Conservation (phyloP, 139 green algal genomes). For the Cymbomonas tetramitiformis region DNA sequence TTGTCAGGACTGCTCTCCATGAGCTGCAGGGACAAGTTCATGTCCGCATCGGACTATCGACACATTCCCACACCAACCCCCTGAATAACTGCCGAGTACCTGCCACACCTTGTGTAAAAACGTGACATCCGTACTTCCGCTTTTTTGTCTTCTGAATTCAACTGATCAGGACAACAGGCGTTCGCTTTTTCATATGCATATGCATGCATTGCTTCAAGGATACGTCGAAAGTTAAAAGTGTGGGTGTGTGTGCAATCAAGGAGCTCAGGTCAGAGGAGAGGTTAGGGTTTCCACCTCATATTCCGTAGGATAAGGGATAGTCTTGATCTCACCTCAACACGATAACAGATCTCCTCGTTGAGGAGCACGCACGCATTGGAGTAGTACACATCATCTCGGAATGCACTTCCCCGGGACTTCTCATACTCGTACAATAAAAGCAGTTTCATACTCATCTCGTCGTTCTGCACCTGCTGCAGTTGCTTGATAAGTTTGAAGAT, state of each 20-base stretch:
- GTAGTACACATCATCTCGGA: conserved; percentile 27
- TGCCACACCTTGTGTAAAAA: no score
- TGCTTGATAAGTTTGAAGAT: conserved; percentile 80
- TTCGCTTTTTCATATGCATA: background rate
- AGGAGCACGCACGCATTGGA: conserved; percentile 58
- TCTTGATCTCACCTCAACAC: conserved; percentile 31
- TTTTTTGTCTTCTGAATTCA: no score
- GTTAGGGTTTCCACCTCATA: background rate
- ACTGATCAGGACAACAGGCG: no score
- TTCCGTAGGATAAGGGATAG: background rate
- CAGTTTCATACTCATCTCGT: conserved; percentile 50
- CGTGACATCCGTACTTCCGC: no score
- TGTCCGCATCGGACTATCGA: no score
- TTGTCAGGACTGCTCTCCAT: background rate
- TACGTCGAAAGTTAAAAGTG: background rate
- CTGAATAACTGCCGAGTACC: no score
- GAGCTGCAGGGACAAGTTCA: no score
- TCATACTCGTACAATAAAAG: conserved; percentile 65
- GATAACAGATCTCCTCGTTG: conserved; percentile 57
- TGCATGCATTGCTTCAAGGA: background rate
- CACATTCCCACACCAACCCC: no score
- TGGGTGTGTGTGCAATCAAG: background rate
- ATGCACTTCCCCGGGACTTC: conserved; percentile 24
- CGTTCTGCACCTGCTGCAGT: conserved; percentile 35
- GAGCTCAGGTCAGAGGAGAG: background rate